Evolutionary conservation across 306 rosid species (phyloP), one percentile per base, ranked within the genome.

Genomic region (Vigna unguiculata): DNA sequence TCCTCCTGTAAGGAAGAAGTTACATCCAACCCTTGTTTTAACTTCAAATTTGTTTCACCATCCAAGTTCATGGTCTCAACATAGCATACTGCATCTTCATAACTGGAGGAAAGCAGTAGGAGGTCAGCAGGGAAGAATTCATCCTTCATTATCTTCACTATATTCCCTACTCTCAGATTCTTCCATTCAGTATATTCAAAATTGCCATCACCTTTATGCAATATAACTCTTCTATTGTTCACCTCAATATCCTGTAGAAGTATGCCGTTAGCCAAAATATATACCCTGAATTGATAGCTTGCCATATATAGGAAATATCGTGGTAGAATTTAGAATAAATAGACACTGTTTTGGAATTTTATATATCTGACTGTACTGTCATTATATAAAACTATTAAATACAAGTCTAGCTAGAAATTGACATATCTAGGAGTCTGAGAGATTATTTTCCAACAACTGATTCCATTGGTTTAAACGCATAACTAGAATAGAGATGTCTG

Each of bases 11-110:
- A 72, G 68, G 71, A 75, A 19, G 88, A 91, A 75, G 95, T 91
- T 43, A 84, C 90, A 69, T 85, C 98, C 85, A 93, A 85, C 14
- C 86, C 91, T 82, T 91, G 96, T 75, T 93, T 93, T 52, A 89
- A 62, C 82, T 93, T 93, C 74, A 93, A 83, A 84, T 93, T 93
- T 60, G 98, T 93, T 87, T 93, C 98, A 32, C 98, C 98, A 71
- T 93, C 98, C 71, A 93, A 92, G 82, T 89, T 93, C 96, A 88
- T 93, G 60, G 98, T 93, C 84, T 93, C 96, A 28, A 93, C 98
- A 70, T 93, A 93, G 87, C 98, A 91, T 69, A 93, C 78, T 58
- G 96, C 91, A 80, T 93, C 98, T 20, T 88, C 96, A 19, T 89
- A 93, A 86, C 90, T 88, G 22, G 98, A 93, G 4, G 98, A 91